phyloP scores from a whole-genome alignment of 2,329 filamentous ascomycete genomes.

The Fusarium sp. region DNA sequence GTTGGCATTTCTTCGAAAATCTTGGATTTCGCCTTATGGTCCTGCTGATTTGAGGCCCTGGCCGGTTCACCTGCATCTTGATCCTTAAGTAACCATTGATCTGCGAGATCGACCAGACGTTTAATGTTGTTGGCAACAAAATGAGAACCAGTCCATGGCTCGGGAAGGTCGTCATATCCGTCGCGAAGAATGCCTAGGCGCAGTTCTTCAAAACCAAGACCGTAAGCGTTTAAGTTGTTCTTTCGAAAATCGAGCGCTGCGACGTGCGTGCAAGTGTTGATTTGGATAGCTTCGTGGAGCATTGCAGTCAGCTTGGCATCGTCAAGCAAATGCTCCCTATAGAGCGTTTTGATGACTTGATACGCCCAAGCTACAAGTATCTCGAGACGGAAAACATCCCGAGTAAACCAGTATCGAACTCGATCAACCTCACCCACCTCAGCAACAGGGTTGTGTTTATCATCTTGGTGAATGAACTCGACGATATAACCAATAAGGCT shows the following conservation, averaged over 20 bases:
- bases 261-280: slow-evolving; percentile 66
- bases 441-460: slow-evolving; percentile 73
- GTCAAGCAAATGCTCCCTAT: slow-evolving; percentile 68
- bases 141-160: slow-evolving; percentile 85
- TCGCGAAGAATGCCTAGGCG: slow-evolving; percentile 70
- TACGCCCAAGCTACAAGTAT: slow-evolving; percentile 82
- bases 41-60: slow-evolving; percentile 48
- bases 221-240: slow-evolving; percentile 75
- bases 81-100: slow-evolving; percentile 63
- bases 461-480: slow-evolving; percentile 77
- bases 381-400: slow-evolving; percentile 77
- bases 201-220: slow-evolving; percentile 73
- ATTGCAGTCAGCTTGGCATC: slow-evolving; percentile 63
- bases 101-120: slow-evolving; percentile 66
- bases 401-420: slow-evolving; percentile 87
- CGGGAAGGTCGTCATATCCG: slow-evolving; percentile 74
- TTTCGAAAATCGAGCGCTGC: slow-evolving; percentile 77
- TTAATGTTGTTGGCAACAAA: slow-evolving; percentile 70
- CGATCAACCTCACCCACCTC: slow-evolving; percentile 77
- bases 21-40: slow-evolving; percentile 53
- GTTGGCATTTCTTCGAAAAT: slow-evolving; percentile 60
- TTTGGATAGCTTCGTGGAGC: slow-evolving; percentile 72
- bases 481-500: slow-evolving; percentile 80
- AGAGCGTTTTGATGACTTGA: slow-evolving; percentile 77
- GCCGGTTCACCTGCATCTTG: slow-evolving; percentile 46